Evolutionary conservation across 192 early-diverging fungal species (phyloP).

Genomic region (Phlyctochytrium planicorne): DNA sequence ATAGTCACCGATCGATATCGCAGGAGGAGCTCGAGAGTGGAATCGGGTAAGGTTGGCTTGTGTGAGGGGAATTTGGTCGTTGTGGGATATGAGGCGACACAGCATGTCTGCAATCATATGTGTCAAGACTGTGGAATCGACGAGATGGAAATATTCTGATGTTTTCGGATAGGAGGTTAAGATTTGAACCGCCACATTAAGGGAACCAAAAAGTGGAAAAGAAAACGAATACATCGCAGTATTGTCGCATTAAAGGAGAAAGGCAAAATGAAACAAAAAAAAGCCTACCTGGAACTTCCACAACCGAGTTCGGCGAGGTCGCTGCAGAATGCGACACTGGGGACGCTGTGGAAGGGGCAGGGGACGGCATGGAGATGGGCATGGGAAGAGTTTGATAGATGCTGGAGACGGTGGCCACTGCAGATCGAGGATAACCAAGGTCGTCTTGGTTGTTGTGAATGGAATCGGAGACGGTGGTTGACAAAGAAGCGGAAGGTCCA

Average conservation of each 20-base stretch:
- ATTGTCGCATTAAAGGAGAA: background rate
- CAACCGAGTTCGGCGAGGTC: background rate
- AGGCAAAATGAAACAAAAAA: background rate
- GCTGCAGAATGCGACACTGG: background rate
- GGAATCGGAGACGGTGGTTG: too few relatives aligned
- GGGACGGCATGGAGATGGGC: background rate
- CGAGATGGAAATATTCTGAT: conserved; percentile 38
- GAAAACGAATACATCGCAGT: background rate
- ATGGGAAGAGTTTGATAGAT: background rate
- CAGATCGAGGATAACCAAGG: too few relatives aligned
- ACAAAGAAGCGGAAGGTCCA: too few relatives aligned
- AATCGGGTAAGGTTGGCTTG: conserved; percentile 79
- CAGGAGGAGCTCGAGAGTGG: conserved; percentile 88
- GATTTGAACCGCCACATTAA: background rate
- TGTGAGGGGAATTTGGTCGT: conserved; percentile 66
- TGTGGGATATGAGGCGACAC: conserved; percentile 57
- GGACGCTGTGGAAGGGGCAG: background rate
- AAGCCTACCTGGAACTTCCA: conserved; percentile 10
- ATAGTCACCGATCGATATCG: conserved; percentile 86
- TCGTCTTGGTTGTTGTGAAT: too few relatives aligned
- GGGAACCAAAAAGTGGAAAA: conserved; percentile 2
- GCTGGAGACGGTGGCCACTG: background rate
- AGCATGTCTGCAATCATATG: conserved; percentile 49
- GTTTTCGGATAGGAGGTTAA: too few relatives aligned
- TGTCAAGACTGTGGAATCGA: conserved; percentile 30